These are phyloP conservation scores for Entonaema liquescens DNA, from an alignment of 495 filamentous ascomycete species.

Conservation along the genomic window DNA sequence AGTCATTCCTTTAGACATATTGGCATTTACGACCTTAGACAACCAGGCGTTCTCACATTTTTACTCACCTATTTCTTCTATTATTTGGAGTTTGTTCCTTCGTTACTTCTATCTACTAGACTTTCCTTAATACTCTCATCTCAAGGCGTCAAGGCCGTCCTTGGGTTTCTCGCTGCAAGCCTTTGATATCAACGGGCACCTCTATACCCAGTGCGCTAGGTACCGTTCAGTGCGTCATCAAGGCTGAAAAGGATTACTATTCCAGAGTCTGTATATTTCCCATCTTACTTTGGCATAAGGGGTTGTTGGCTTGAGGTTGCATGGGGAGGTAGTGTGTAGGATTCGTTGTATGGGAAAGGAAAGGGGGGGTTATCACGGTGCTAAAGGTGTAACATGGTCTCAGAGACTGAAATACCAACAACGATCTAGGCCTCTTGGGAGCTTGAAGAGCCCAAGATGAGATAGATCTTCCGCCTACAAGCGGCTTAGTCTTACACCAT, in stretches of 20 bases:
- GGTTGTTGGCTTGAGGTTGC: slow-evolving; percentile 17
- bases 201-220: slow-evolving; percentile 50
- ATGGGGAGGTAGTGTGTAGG: slow-evolving; percentile 21
- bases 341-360: slow-evolving; percentile 11
- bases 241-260: slow-evolving; percentile 32
- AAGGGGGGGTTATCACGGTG: slow-evolving; percentile 1
- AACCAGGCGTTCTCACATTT: slow-evolving; percentile 28
- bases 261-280: slow-evolving; percentile 19
- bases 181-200: slow-evolving; percentile 41
- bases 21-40: slow-evolving; percentile 29
- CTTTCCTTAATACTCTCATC: slow-evolving; percentile 22
- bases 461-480: slow-evolving; percentile 5
- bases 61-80: slow-evolving; percentile 4
- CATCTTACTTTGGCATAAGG: slow-evolving; percentile 16
- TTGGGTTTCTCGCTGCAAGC: slow-evolving; percentile 10
- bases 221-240: slow-evolving; percentile 38
- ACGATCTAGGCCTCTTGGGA: slow-evolving; percentile 16
- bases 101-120: slow-evolving; percentile 25
- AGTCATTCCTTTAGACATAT: slow-evolving; percentile 35
- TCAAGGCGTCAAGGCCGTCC: slow-evolving; percentile 33
- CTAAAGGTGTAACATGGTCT: slow-evolving; percentile 28
- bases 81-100: slow-evolving; percentile 13
- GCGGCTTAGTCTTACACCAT: slow-evolving; percentile 18
- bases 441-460: slow-evolving; percentile 11
- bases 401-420: slow-evolving; percentile 23